A percentile compares a stretch with the other conserved stretches of the same genome.
phyloP scores from a whole-genome alignment of 2,329 filamentous ascomycete genomes.

The Talaromyces sp. region DNA sequence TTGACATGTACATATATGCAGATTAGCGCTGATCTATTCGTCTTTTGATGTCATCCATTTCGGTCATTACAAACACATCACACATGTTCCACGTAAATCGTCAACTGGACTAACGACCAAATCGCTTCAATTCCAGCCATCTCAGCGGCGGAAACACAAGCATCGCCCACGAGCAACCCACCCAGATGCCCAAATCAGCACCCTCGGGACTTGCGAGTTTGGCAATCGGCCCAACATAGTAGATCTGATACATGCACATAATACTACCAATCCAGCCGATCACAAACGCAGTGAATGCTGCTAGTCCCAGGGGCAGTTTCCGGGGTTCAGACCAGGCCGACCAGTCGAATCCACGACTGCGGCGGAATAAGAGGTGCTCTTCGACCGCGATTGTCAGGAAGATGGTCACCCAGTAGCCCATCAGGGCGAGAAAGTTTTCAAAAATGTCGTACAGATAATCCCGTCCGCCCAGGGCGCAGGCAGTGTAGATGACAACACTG shows the following conservation, averaged over 20 bases:
- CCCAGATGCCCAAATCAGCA: conserved; percentile 33
- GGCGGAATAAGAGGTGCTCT: conserved; percentile 40
- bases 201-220: conserved; percentile 22
- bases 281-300: conserved; percentile 32
- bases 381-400: conserved; percentile 39
- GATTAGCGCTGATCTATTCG: not conserved
- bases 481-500: conserved; percentile 36
- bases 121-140: conserved; percentile 25
- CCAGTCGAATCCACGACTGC: conserved; percentile 32
- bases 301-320: conserved; percentile 37
- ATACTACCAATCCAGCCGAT: conserved; percentile 37
- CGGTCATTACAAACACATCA: not conserved
- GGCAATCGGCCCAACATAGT: conserved; percentile 34
- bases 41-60: not conserved
- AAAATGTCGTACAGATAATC: conserved; percentile 41
- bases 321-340: conserved; percentile 32
- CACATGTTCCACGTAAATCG: not conserved
- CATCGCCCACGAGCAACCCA: conserved; percentile 29
- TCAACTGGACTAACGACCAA: conserved; percentile 20
- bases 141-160: conserved; percentile 30
- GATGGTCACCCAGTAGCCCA: conserved; percentile 43
- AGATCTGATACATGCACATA: conserved; percentile 36
- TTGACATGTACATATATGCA: not conserved
- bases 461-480: conserved; percentile 40
- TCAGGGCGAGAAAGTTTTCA: conserved; percentile 41